These are phyloP conservation scores for Penicillium dipodomyicola DNA, from an alignment of 495 filamentous ascomycete genomes.

Conservation along the genomic window DNA sequence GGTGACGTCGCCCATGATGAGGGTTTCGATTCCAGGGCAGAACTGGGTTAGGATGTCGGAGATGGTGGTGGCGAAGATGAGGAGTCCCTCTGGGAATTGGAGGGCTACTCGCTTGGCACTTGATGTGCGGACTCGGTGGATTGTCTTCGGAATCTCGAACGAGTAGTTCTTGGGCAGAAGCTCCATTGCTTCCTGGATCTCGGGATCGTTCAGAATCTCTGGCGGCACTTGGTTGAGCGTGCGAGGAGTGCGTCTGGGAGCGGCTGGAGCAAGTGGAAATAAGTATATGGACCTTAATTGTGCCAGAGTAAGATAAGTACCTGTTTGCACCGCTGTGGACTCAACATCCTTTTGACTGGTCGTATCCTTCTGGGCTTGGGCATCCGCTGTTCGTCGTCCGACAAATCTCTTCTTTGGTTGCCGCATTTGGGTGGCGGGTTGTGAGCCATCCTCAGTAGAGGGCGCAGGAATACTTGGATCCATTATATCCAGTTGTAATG, in stretches of 20 bases:
- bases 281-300: background rate
- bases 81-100: conserved; percentile 93
- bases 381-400: conserved; percentile 62
- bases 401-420: conserved; percentile 79
- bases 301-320: conserved; percentile 15
- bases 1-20: conserved; percentile 99
- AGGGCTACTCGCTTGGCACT: conserved; percentile 78
- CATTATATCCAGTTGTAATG: background rate
- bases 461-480: background rate
- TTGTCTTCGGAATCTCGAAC: conserved; percentile 97
- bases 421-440: conserved; percentile 23
- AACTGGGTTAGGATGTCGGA: conserved; percentile 95
- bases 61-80: conserved; percentile 95
- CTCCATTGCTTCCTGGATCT: conserved; percentile 84
- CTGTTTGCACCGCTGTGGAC: conserved; percentile 53
- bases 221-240: conserved; percentile 85
- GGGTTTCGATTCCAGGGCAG: conserved; percentile 82
- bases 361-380: conserved; percentile 45
- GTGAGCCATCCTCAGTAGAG: conserved; percentile 5
- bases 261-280: conserved; percentile 36
- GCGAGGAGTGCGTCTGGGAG: conserved; percentile 65
- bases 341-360: conserved; percentile 56
- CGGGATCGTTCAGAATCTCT: conserved; percentile 80
- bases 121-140: conserved; percentile 83
- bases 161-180: conserved; percentile 92